phyloP scores from a whole-genome alignment of 805 yeast genomes.

The Saccharomyces paradoxus region DNA sequence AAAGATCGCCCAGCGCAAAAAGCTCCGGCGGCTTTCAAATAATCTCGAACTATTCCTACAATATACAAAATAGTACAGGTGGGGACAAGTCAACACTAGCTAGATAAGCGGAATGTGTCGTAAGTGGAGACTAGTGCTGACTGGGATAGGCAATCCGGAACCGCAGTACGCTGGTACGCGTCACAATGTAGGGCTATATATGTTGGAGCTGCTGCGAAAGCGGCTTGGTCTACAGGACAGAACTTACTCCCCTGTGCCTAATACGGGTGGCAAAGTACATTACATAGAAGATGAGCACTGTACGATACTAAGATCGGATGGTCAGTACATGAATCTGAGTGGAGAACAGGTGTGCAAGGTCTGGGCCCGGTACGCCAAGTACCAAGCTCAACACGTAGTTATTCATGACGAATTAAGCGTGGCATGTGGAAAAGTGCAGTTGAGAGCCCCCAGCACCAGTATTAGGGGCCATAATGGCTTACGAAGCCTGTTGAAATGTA shows the following conservation, averaged over 20 bases:
- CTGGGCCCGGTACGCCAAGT: conserved; percentile 35
- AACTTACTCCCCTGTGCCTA: conserved; percentile 3
- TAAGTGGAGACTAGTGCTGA: conserved; percentile 5
- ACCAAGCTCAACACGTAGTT: conserved; percentile 42
- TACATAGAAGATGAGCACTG: conserved; percentile 18
- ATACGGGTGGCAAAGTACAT: background rate
- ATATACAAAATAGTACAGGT: background rate
- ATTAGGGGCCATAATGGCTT: conserved; percentile 84
- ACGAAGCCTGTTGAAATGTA: conserved; percentile 41
- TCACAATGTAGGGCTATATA: conserved; percentile 69
- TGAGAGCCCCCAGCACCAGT: conserved; percentile 52
- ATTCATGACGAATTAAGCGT: conserved; percentile 74
- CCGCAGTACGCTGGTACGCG: conserved; percentile 51
- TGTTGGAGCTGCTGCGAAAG: conserved; percentile 35
- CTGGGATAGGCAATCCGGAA: conserved; percentile 67
- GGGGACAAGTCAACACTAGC: background rate
- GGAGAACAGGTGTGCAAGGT: conserved; percentile 49
- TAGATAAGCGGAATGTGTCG: background rate
- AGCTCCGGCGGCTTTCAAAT: background rate
- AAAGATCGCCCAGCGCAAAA: background rate
- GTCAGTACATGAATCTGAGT: conserved; percentile 58
- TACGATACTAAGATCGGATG: conserved; percentile 42
- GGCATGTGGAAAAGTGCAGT: conserved; percentile 55
- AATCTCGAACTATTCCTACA: background rate
- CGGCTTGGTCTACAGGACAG: conserved; percentile 9